phyloP scores from a whole-genome alignment of 257 asterid genomes.

The Ajuga chamaepitys region DNA sequence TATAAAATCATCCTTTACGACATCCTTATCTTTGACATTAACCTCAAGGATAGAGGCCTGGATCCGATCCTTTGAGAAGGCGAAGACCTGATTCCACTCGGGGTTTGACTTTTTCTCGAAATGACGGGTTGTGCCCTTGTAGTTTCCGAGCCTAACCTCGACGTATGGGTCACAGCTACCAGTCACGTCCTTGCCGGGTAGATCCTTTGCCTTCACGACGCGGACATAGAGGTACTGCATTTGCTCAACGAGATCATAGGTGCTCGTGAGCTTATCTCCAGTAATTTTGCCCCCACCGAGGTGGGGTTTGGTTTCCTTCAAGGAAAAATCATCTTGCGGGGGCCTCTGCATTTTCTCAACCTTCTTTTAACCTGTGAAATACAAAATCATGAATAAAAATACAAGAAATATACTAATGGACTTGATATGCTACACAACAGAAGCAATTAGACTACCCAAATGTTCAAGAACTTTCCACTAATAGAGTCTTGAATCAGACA shows the following conservation, averaged over 20 bases:
- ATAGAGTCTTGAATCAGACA: neutral
- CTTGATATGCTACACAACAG: neutral
- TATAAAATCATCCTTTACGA: conserved; percentile 56
- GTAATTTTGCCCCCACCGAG: conserved; percentile 67
- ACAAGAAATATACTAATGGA: neutral
- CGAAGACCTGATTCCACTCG: conserved; percentile 65
- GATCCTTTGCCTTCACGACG: conserved; percentile 62
- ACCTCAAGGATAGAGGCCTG: conserved; percentile 64
- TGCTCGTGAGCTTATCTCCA: conserved; percentile 62
- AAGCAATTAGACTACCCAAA: neutral
- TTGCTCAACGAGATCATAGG: conserved; percentile 75
- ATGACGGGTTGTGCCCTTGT: conserved; percentile 59
- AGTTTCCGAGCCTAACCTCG: conserved; percentile 63
- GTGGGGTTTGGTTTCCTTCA: conserved; percentile 60
- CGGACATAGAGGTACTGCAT: conserved; percentile 74
- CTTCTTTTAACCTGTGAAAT: conserved; percentile 20
- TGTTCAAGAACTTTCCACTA: neutral
- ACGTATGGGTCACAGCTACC: conserved; percentile 66
- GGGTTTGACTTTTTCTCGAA: conserved; percentile 64
- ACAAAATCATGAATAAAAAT: neutral
- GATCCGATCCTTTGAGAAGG: conserved; percentile 62
- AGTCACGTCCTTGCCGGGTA: conserved; percentile 54
- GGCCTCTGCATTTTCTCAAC: conserved; percentile 47
- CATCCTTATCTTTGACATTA: conserved; percentile 57
- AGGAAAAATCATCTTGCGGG: conserved; percentile 44